Evolutionary conservation across 352 stramenopile genomes (phyloP), one percentile per base, ranked within the genome.

Genomic region (Phytopythium montanum): DNA sequence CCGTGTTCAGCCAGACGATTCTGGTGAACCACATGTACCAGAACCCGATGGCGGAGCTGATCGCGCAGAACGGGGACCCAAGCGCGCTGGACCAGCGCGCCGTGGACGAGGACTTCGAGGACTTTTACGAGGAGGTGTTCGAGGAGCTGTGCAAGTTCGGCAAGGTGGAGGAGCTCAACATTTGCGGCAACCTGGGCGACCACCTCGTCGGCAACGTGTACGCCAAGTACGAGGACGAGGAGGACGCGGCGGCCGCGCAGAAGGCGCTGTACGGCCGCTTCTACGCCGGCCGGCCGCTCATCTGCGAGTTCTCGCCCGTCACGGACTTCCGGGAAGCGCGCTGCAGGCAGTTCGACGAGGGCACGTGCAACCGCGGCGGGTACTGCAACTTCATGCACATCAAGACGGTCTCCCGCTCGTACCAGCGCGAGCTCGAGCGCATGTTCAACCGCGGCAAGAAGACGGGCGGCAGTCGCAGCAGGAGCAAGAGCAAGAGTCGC

Each of bases 351-450:
- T 99, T 98, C 68, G 97, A 99, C 65, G 96, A 99, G 80, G 94
- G 95, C 62, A 97, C 88, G 23, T 99, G 98, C 80, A 92, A 92
- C 64, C 85, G 97, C 23, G 97, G 97, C 23, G 96, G 95, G 18
- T 99, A 99, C 71, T 99, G 98, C 85, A 99, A 99, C 80, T 99
- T 99, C 70, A 99, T 99, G 96, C 98, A 99, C 74, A 97, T 99
- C 59, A 90, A 95, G 61, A 96, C 90, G 14, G 88, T 97, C 6
- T 84, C 87, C 9, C 73, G 80, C 1, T 76, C 84, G 19, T 90
- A 98, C 70, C 73, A 92, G 65, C 76, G 77, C 31, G 90, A 97
- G 60, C 70, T 97, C 12, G 74, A 97, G 63, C 80, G 70, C 33
- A 81, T 91, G 56, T 96, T 92, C 65, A 95, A 96, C 59, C 82